Evolutionary conservation across 306 rosid species (phyloP).

Genomic region (Albizia julibrissin): DNA sequence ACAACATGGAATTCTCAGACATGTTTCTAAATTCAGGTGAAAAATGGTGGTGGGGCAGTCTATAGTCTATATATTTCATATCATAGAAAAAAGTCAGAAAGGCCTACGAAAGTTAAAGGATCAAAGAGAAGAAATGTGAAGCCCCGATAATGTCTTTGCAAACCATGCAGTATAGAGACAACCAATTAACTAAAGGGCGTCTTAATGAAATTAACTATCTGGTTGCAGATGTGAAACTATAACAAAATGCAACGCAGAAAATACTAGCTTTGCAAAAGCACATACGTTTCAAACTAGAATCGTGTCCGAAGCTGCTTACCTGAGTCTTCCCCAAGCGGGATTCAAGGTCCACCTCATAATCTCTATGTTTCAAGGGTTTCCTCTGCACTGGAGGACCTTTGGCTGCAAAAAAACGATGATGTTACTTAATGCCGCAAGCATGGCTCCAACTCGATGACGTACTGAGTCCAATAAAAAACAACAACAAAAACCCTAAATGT

Average conservation of each 20-base stretch:
- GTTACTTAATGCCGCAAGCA: constrained; percentile 13
- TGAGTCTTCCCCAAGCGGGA: constrained; percentile 97
- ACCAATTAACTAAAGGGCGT: neutral
- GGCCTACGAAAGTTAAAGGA: neutral
- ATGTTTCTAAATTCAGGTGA: neutral
- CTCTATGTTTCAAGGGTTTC: constrained; percentile 95
- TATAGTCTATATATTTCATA: neutral
- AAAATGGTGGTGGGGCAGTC: neutral
- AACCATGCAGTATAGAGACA: neutral
- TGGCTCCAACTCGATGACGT: constrained; percentile 4
- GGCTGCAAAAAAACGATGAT: constrained; percentile 41
- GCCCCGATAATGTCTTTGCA: neutral
- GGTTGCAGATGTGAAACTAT: neutral
- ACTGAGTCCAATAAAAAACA: neutral
- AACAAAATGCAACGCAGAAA: neutral
- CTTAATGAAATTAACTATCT: neutral
- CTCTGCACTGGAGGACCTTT: constrained; percentile 89
- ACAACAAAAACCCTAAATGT: neutral
- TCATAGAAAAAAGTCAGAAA: neutral
- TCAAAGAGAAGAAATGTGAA: neutral
- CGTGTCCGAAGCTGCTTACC: constrained; percentile 37
- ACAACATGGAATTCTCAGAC: neutral
- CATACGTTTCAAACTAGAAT: neutral
- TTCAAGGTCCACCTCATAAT: constrained; percentile 93
- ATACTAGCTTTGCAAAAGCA: neutral